These are phyloP conservation scores for Trametes polyzona DNA, from an alignment of 1,284 basidiomycete species.

Conservation along the genomic window DNA sequence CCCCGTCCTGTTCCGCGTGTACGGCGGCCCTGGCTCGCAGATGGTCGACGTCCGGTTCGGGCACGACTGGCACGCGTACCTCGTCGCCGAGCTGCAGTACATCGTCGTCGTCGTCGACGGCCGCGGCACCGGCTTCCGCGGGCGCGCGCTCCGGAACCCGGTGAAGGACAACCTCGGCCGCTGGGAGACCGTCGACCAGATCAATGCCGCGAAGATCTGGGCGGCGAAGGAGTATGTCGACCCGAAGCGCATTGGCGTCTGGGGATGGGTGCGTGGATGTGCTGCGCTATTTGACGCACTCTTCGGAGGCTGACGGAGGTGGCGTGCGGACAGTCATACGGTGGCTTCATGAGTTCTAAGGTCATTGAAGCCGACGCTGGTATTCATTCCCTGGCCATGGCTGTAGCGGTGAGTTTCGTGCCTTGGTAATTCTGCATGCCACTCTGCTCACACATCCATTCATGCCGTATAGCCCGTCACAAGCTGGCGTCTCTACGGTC, in stretches of 20 bases:
- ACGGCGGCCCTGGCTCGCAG: constrained; percentile 88
- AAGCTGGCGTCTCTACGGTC: constrained; percentile 85
- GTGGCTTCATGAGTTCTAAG: constrained; percentile 92
- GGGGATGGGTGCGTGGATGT: constrained; percentile 82
- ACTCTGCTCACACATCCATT: neutral
- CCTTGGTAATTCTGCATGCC: neutral
- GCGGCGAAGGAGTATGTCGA: constrained; percentile 81
- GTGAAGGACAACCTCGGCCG: constrained; percentile 87
- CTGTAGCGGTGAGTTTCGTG: constrained; percentile 73
- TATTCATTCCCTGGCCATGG: constrained; percentile 87
- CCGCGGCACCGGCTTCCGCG: constrained; percentile 93
- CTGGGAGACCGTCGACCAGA: constrained; percentile 87
- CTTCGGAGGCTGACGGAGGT: no score
- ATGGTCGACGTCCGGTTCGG: constrained; percentile 67
- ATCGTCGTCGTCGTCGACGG: constrained; percentile 90
- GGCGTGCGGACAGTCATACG: constrained; percentile 94
- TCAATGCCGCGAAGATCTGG: constrained; percentile 83
- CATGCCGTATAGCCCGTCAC: constrained; percentile 77
- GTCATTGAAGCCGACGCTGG: constrained; percentile 86
- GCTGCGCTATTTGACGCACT: neutral
- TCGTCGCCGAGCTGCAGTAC: constrained; percentile 84
- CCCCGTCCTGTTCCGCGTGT: constrained; percentile 89
- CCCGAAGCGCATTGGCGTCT: constrained; percentile 84
- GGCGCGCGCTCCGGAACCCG: constrained; percentile 79
- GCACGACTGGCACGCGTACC: constrained; percentile 87